Base-by-base conservation (phyloP, 148 eudicot genomes). In the Fagopyrum homotropicum region DNA sequence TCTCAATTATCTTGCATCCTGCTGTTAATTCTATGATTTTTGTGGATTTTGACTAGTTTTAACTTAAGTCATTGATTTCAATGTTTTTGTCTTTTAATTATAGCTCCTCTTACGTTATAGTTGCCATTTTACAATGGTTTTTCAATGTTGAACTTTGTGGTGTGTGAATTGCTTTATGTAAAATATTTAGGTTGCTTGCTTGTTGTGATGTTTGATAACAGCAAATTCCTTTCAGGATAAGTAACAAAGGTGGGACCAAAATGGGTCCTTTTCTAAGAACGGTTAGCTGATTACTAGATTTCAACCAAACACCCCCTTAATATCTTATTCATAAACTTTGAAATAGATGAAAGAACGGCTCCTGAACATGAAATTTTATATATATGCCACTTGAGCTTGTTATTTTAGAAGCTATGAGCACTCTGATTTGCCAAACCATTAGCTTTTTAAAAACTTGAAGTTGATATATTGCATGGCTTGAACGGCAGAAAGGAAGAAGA, bases 161-260 rank as follows among this genome's bases (percentile, higher is more conserved):
- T 22, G 26, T 61, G 30, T 61, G 30, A 61, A 16, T 64, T 64
- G 70, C 70, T 66, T 14, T 40, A 40, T 66, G 19, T 40, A 66
- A 47, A 66, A 66, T 66, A 40, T 66, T 66, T 22, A 22, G 71
- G 47, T 40, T 61, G 68, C 68, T 63, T 63, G 69, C 66, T 35
- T 64, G 70, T 11, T 35, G 1, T 35, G 40, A 46, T 35, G 70
- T 64, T 64, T 64, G n/a, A 19, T 40, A 30, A 12, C 70, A 35
- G 70, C 35, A 30, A 64, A 16, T 40, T 64, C 68, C 68, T 29
- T 61, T 22, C n/a, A 26, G 43, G 68, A 26, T 61, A 29, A 61
- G 68, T 7, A 61, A 61, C 7, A 29, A 9, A 26, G 6, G 68
- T 61, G 29, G 44, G 68, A 9, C 68, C 16, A 2, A 0, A 10